Evolutionary conservation across 768 basidiomycete genomes (phyloP).

Genomic region (Pleurotus tuber-regium): DNA sequence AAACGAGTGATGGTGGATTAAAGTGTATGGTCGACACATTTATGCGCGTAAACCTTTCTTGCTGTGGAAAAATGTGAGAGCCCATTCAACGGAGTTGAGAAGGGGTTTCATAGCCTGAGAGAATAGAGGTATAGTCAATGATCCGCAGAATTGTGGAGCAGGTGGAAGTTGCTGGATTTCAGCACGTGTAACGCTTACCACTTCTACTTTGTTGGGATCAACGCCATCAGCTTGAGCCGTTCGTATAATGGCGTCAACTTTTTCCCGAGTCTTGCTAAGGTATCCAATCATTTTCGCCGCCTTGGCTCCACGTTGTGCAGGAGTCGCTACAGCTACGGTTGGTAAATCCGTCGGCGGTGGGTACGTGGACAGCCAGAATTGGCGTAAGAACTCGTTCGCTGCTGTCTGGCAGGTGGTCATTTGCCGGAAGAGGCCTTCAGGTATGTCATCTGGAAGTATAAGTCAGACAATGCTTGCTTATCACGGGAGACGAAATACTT

Average conservation of each 20-base stretch:
- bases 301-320: constrained; percentile 72
- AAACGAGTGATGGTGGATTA: constrained; percentile 1
- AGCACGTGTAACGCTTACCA: constrained; percentile 43
- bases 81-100: constrained; percentile 70
- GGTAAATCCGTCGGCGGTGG: constrained; percentile 63
- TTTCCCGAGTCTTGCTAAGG: constrained; percentile 74
- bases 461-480: neutral
- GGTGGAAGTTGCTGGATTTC: neutral
- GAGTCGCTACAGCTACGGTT: constrained; percentile 47
- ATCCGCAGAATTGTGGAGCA: neutral
- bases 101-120: constrained; percentile 75
- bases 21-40: constrained; percentile 12
- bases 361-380: constrained; percentile 90
- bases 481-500: neutral
- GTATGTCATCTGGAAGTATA: constrained; percentile 63
- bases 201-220: constrained; percentile 60
- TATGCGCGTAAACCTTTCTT: constrained; percentile 13
- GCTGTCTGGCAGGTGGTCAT: constrained; percentile 91
- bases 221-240: constrained; percentile 57
- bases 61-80: constrained; percentile 54
- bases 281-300: constrained; percentile 88
- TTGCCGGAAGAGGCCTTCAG: constrained; percentile 72
- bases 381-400: constrained; percentile 93
- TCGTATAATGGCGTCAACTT: constrained; percentile 75
- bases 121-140: neutral